A percentile compares a stretch with the other conserved stretches of the same genome.
Conservation (phyloP, 78 protist species). For the Polysphondylium violaceum region DNA sequence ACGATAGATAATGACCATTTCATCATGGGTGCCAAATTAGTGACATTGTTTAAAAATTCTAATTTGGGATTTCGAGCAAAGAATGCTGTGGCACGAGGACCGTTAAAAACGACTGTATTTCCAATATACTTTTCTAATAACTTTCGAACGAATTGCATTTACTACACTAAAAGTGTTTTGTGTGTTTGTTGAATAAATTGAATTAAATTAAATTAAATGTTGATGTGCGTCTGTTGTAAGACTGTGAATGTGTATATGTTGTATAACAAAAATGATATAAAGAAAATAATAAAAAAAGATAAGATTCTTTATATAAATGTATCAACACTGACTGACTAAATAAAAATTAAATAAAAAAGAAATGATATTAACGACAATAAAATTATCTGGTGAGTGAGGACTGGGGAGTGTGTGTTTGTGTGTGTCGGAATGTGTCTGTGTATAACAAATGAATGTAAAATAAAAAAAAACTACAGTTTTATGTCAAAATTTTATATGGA, state of each 20-base stretch:
- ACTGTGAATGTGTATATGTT: not conserved
- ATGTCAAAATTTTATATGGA: too few species aligned
- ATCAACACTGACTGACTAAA: not conserved
- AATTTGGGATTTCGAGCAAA: slow-evolving; percentile 27
- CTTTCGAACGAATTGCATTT: slow-evolving; percentile 26
- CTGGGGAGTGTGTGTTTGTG: too few species aligned
- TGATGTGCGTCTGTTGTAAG: not conserved
- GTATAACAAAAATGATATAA: not conserved
- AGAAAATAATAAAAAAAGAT: not conserved
- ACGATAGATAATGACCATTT: slow-evolving; percentile 70
- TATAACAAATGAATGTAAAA: too few species aligned
- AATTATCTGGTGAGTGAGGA: not conserved
- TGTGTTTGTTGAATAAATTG: not conserved
- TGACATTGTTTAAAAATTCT: slow-evolving; percentile 60
- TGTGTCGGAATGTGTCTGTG: too few species aligned
- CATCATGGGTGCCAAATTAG: slow-evolving; percentile 74
- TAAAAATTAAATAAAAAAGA: not conserved
- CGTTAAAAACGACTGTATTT: slow-evolving; percentile 25
- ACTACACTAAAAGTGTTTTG: not conserved
- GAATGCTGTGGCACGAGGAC: not conserved
- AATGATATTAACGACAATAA: not conserved
- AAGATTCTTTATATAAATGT: not conserved
- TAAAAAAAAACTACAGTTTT: too few species aligned
- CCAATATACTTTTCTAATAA: slow-evolving; percentile 36
- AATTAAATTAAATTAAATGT: not conserved